These are phyloP conservation scores for Carex littledalei DNA, from an alignment of 176 grass and related monocot genomes.

Conservation along the genomic window DNA sequence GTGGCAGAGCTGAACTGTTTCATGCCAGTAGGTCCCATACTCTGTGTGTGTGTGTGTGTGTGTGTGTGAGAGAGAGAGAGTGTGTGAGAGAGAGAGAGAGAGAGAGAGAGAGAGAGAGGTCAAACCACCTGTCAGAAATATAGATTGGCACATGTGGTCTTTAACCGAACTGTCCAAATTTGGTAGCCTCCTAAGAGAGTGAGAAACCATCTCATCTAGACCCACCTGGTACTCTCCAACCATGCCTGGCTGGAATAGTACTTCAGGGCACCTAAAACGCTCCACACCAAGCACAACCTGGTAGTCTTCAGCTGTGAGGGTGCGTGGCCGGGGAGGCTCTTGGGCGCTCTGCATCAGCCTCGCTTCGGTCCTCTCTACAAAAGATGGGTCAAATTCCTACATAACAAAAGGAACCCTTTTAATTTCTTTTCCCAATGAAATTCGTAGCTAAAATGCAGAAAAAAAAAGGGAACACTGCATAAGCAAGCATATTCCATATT, in stretches of 20 bases:
- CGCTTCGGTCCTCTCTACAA: conserved; percentile 51
- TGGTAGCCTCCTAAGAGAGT: conserved; percentile 61
- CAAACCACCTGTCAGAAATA: conserved; percentile 60
- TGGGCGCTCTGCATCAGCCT: conserved; percentile 27
- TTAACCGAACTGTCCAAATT: conserved; percentile 48
- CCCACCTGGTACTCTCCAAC: conserved; percentile 78
- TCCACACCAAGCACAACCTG: conserved; percentile 60
- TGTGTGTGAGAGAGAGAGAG: background rate
- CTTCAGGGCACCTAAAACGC: conserved; percentile 72
- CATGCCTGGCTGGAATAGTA: conserved; percentile 83
- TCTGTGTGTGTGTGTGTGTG: background rate
- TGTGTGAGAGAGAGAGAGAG: background rate
- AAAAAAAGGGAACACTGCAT: background rate
- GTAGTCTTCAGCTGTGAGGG: conserved; percentile 69
- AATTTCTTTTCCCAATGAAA: background rate
- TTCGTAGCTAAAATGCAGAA: conserved; percentile 2
- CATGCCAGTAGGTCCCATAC: background rate
- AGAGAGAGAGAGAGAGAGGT: conserved; percentile 6
- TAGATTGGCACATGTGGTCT: conserved; percentile 66
- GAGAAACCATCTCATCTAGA: conserved; percentile 70
- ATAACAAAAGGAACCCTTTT: conserved; percentile 1
- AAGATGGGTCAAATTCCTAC: conserved; percentile 87
- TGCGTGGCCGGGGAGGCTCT: conserved; percentile 39
- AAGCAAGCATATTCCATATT: background rate
- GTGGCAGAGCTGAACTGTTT: background rate